Base-by-base conservation (phyloP, 306 rosid species). In the Pyrus betulifolia region DNA sequence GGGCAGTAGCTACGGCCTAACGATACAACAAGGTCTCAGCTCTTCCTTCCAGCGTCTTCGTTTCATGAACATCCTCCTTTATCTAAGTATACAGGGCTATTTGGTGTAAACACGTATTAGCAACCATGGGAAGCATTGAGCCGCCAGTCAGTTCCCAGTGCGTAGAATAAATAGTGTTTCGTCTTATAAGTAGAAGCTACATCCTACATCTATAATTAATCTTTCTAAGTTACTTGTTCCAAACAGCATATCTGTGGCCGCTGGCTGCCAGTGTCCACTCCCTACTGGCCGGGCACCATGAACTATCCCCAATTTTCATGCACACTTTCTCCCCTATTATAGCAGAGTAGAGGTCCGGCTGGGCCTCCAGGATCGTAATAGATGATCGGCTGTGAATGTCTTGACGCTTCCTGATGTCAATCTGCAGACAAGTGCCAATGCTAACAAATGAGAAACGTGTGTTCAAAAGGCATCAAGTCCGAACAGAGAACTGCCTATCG, bases 261-360 rank as follows among this genome's bases (percentile, higher is more conserved):
- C 72, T 40, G 64, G 95, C 78, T 65, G 98, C 85, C 64, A 91
- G 82, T 21, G 89, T 83, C 97, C 98, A 94, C 86, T 91, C 93
- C 84, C 77, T 84, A 21, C 87, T 88, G 28, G 89, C 69, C 58
- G 97, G 98, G 68, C 89, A 88, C 98, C 98, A 94, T 38, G 97
- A 87, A 73, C 87, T 84, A 71, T 89, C 88, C 40, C 98, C 98
- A 70, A 94, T 94, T 84, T 94, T 94, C 96, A 94, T 86, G 86
- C 94, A 90, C 59, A 94, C 42, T 23, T 84, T 90, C 59, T 89
- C 96, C 40, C 90, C 97, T 1, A 94, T 88, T 15, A 94, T 82
- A 69, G 98, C 98, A 33, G 98, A 79, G 82, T 94, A 94, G 67
- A 94, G 83, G 49, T 91, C 84, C 49, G 93, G 87, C 66, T 84